Evolutionary conservation across 2,329 filamentous ascomycete genomes (phyloP).

Genomic region (Didymellaceae sp.): DNA sequence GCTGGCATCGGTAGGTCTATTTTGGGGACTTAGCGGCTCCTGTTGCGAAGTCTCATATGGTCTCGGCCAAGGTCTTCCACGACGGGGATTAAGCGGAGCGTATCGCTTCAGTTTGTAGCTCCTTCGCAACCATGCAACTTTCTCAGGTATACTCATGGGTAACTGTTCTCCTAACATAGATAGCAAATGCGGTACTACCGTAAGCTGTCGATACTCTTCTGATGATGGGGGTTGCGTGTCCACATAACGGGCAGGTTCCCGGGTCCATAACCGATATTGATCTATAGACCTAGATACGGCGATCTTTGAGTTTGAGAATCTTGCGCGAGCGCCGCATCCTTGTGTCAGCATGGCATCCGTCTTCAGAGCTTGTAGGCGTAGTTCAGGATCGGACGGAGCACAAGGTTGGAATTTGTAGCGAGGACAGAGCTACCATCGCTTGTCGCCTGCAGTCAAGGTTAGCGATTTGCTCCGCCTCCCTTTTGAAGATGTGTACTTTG

Average conservation of each 20-base stretch:
- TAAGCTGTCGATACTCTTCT: background rate
- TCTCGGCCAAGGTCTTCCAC: background rate
- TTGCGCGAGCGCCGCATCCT: background rate
- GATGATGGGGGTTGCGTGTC: background rate
- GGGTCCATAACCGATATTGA: background rate
- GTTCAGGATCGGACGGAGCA: background rate
- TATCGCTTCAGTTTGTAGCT: conserved; percentile 2
- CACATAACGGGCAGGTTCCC: background rate
- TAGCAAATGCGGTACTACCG: background rate
- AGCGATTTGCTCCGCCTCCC: background rate
- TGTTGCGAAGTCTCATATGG: background rate
- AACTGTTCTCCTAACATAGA: background rate
- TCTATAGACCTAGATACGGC: background rate
- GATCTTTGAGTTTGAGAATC: conserved; percentile 2
- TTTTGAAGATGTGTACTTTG: background rate
- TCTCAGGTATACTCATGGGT: background rate
- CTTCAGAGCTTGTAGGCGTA: background rate
- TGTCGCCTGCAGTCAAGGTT: background rate
- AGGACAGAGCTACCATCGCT: conserved; percentile 10
- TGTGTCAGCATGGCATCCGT: background rate
- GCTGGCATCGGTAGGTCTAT: too few species aligned
- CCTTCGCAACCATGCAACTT: background rate
- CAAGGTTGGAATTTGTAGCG: conserved; percentile 1
- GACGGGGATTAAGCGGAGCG: background rate
- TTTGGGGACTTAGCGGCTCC: too few species aligned